Evolutionary conservation across 345 rosid species (phyloP).

Genomic region (Triadica sebifera): DNA sequence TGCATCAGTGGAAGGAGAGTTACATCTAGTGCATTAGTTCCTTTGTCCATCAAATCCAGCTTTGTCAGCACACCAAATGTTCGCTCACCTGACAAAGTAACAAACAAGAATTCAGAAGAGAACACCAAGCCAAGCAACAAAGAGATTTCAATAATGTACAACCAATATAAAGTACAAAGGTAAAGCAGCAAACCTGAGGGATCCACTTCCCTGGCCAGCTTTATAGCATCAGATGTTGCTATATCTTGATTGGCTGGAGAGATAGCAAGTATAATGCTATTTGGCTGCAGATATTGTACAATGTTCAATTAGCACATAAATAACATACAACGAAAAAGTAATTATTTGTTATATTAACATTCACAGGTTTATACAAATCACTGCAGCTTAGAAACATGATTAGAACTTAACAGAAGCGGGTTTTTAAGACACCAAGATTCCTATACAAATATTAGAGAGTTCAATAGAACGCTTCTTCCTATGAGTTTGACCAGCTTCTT

Average conservation of each 20-base stretch:
- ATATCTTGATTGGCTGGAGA: constrained; percentile 98
- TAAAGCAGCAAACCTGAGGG: constrained; percentile 56
- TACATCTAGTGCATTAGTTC: constrained; percentile 93
- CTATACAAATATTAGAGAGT: not conserved
- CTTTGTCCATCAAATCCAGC: constrained; percentile 97
- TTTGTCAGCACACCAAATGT: constrained; percentile 98
- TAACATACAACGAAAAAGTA: not conserved
- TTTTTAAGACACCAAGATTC: not conserved
- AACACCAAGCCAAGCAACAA: not conserved
- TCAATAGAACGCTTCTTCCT: not conserved
- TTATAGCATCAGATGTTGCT: constrained; percentile 96
- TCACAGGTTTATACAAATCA: not conserved
- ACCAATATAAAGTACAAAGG: not conserved
- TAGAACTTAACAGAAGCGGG: not conserved
- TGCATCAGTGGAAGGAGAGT: not conserved
- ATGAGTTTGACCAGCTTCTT: not conserved
- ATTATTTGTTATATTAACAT: not conserved
- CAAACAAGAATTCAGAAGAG: constrained; percentile 2
- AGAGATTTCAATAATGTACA: not conserved
- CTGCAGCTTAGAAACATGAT: not conserved
- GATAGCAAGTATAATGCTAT: constrained; percentile 82
- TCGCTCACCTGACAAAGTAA: constrained; percentile 70
- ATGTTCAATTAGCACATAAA: constrained; percentile 5
- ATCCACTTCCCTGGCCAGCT: constrained; percentile 86
- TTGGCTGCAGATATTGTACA: constrained; percentile 55